Percentiles rank a stretch among this genome's conserved stretches.
Conservation (phyloP, 306 rosid genomes). For the Canavalia gladiata region DNA sequence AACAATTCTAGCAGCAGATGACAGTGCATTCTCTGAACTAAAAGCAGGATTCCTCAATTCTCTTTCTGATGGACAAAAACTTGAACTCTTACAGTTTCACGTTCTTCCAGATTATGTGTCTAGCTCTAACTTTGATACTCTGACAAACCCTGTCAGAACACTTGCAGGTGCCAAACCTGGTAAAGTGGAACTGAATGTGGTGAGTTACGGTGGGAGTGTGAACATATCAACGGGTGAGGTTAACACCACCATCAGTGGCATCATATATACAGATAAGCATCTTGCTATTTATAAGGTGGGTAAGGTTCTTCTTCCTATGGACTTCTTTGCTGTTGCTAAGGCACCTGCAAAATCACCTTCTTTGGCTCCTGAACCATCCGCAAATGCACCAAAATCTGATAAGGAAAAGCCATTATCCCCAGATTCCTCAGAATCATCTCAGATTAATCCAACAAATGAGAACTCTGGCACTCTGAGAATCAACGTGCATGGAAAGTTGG, state of each 20-base stretch:
- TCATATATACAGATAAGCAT: conserved; percentile 56
- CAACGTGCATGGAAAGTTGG: conserved; percentile 38
- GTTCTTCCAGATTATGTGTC: conserved; percentile 53
- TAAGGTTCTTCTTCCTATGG: conserved; percentile 57
- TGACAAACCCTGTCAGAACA: conserved; percentile 61
- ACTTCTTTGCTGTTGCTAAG: conserved; percentile 50
- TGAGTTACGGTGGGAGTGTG: conserved; percentile 58
- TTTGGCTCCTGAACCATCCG: conserved; percentile 34
- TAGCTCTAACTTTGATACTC: conserved; percentile 57
- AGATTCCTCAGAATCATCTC: conserved; percentile 39
- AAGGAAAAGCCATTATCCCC: conserved; percentile 39
- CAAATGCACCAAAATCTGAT: conserved; percentile 39
- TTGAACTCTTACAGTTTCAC: conserved; percentile 60
- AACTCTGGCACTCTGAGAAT: conserved; percentile 36
- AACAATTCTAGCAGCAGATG: conserved; percentile 57
- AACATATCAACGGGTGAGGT: conserved; percentile 60
- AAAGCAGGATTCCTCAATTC: conserved; percentile 61
- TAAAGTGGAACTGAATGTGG: conserved; percentile 57
- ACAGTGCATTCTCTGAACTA: conserved; percentile 56
- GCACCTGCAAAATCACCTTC: conserved; percentile 42
- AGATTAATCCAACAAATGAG: conserved; percentile 16
- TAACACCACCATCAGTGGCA: conserved; percentile 58
- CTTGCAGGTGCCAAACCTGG: conserved; percentile 55
- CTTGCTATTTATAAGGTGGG: conserved; percentile 61
- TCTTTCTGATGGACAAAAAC: conserved; percentile 53